Base-by-base conservation (phyloP, 169 alveolate genomes). In the Plasmodium vinckei region DNA sequence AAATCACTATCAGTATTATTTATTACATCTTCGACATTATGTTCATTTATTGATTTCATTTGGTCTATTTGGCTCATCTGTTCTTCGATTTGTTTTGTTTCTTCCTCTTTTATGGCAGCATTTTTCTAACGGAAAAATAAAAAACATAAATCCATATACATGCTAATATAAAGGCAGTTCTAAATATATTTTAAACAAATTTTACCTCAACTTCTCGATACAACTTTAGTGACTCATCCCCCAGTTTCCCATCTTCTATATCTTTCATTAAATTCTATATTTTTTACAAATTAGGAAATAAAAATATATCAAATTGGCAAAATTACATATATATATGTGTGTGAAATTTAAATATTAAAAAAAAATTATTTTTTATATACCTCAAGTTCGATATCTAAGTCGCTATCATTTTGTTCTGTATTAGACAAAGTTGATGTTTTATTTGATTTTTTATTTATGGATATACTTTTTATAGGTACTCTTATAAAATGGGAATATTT, bases 1-100 rank as follows among this genome's bases (percentile, higher is more conserved):
- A 77, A 68, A 39, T 49, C 65, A 5, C 27, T 17, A 13, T 77
- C 88, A 42, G 88, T 77, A 9, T 77, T 77, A n/a, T 77, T 77
- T 23, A 77, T 77, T 49, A 77, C 73, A 7, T 68, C 88, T 21
- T 77, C 88, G 9, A 77, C 88, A 21, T 77, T 68, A 53, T 53
- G 46, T 47, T 63, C 46, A 68, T 77, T 59, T 5, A 77, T 77
- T 57, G 63, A 17, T 53, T 77, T 69, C 13, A 63, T 69, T 17
- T 65, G 21, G 33, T 77, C 72, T 60, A 77, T 33, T 39, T n/a
- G 15, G 57, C 49, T 42, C 10, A 19, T 21, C 65, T 77, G 77
- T 57, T 77, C 72, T 77, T 77, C 77, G 25, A 49, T 69, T 44
- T 77, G 44, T 33, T 33, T 33, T 33, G 7, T 33, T 33, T 33